Conservation (phyloP, 352 stramenopile genomes). For the Pythium biforme region DNA sequence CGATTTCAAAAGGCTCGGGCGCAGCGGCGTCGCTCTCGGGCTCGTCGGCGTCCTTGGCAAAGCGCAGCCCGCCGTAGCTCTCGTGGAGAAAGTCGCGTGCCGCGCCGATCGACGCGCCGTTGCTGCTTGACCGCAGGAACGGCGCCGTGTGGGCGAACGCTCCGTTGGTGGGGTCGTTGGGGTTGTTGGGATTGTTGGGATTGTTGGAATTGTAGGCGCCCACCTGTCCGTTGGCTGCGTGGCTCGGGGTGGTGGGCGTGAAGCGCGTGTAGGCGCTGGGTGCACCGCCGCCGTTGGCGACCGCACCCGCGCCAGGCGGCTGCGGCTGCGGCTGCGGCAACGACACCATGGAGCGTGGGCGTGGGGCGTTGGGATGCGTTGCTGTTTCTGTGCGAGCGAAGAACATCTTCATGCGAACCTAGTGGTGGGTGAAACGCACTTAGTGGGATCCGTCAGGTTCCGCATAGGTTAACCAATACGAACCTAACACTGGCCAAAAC, state of each 20-base stretch:
- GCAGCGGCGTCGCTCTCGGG: constrained; percentile 24
- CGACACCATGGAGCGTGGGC: constrained; percentile 18
- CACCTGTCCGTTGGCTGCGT: neutral
- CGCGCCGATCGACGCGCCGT: neutral
- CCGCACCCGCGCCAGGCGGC: constrained; percentile 7
- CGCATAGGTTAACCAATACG: constrained; percentile 9
- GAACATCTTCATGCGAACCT: constrained; percentile 14
- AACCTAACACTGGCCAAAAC: too few relatives aligned
- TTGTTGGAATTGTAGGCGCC: neutral
- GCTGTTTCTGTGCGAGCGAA: neutral
- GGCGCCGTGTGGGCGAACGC: constrained; percentile 7
- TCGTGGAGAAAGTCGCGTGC: constrained; percentile 26
- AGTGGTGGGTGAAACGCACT: neutral
- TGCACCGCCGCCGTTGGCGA: neutral
- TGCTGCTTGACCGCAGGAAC: constrained; percentile 8
- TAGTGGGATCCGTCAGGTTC: neutral
- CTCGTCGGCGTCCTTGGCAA: constrained; percentile 47
- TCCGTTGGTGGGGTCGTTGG: neutral
- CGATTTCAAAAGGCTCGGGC: constrained; percentile 42
- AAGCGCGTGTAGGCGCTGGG: neutral
- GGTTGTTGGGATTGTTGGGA: neutral
- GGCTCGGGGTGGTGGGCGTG: neutral
- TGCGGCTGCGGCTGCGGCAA: constrained; percentile 3
- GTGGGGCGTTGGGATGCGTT: neutral
- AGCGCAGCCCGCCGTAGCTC: constrained; percentile 54